A percentile compares a stretch with the other conserved stretches of the same genome.
phyloP scores from a whole-genome alignment of 768 basidiomycete genomes.

The Lentinula sp. region DNA sequence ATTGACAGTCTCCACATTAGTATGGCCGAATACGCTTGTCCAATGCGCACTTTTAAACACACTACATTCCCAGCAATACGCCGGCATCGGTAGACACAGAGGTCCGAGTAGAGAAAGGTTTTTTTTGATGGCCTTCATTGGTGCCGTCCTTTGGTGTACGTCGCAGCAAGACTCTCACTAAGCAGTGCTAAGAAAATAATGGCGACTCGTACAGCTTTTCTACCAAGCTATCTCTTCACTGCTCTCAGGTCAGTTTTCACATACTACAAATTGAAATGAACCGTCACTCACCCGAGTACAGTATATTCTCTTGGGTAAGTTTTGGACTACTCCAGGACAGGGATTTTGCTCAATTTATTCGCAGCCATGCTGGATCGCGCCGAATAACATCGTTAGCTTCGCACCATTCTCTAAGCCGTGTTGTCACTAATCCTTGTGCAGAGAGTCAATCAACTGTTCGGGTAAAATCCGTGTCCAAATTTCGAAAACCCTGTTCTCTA shows the following conservation, averaged over 20 bases:
- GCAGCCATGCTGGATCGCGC: conserved; percentile 62
- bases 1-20: conserved; percentile 21
- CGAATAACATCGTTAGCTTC: conserved; percentile 45
- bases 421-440: conserved; percentile 13
- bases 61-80: conserved; percentile 61
- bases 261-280: not conserved
- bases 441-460: conserved; percentile 56
- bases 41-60: conserved; percentile 74
- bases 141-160: conserved; percentile 56
- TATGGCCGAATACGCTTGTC: conserved; percentile 70
- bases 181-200: not conserved
- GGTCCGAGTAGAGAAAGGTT: conserved; percentile 67
- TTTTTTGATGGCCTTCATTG: conserved; percentile 55
- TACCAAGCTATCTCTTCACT: conserved; percentile 23
- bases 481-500: not conserved
- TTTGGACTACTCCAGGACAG: not conserved
- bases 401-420: not conserved
- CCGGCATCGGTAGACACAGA: conserved; percentile 52
- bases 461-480: conserved; percentile 21
- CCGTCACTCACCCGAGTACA: conserved; percentile 11
- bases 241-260: conserved; percentile 36
- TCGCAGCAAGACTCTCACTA: not conserved
- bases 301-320: conserved; percentile 44
- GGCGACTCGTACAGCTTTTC: not conserved
- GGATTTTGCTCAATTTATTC: conserved; percentile 7